Evolutionary conservation across 2,329 filamentous ascomycete species (phyloP), one percentile per base, ranked within the genome.

Genomic region (Rhinocladiella similis): DNA sequence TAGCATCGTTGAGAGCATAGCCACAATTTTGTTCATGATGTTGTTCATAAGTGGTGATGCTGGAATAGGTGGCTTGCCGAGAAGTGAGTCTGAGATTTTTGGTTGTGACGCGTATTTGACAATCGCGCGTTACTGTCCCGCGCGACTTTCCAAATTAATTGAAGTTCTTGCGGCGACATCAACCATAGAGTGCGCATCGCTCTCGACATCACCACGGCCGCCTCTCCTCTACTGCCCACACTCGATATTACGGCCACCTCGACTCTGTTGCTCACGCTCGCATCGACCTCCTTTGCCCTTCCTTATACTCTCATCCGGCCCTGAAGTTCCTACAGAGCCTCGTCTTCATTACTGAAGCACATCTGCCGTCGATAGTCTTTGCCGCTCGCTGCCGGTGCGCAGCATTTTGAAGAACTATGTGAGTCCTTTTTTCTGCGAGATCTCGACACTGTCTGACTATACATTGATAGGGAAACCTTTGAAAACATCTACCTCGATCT

Each of bases 401-500:
- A 38, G 54, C 39, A 25, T 25, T 38, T 6, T 16, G 18, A 19
- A 16, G 12, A 42, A 48, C 14, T 27, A 62, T 62, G 59, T 62
- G 5, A 20, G 59, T 59, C n/a, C 14, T 5, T 13, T 20, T 43
- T 41, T 33, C 27, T 33, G 16, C 12, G 29, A 16, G 10, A n/a
- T 33, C 25, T 29, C 39, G 22, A 16, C 25, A 38, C 19, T 47
- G 9, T 18, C 50, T 59, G 41, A 59, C 51, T 36, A 13, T 20
- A 1, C 6, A 29, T 7, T 12, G 10, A 18, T 35, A 86, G 83
- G 83, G 94, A 99, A 84, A 94, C 88, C 71, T 99, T 99, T 77
- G 93, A 97, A 72, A 91, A 91, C 76, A 96, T 97, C 77, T 92
- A 94, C 76, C 85, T 99, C 67, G 93, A 99, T 73, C 84, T 99